phyloP scores from a whole-genome alignment of 2,329 filamentous ascomycete genomes.

The Aspergillus carbonarius region DNA sequence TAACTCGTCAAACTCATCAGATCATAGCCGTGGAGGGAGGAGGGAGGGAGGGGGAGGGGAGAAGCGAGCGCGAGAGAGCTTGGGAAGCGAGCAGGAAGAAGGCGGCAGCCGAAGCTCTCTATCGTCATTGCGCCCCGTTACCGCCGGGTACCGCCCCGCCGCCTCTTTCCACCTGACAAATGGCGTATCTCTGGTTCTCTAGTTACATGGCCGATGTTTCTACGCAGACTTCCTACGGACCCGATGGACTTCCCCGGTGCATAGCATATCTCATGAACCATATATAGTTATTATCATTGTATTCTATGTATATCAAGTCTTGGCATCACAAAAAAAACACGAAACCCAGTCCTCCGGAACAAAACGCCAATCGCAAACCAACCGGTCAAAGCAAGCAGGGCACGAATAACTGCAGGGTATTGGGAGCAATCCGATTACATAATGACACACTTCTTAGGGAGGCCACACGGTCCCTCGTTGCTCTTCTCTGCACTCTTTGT shows the following conservation, averaged over 20 bases:
- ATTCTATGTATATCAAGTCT: conserved; percentile 5
- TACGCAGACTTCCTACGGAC: too few species aligned
- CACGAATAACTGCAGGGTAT: conserved; percentile 11
- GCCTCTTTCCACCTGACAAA: not conserved
- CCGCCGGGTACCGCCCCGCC: conserved; percentile 7
- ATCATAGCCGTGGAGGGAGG: not conserved
- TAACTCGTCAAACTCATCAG: not conserved
- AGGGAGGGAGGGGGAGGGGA: not conserved
- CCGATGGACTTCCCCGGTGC: too few species aligned
- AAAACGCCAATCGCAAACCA: conserved; percentile 12
- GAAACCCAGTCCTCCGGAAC: conserved; percentile 5
- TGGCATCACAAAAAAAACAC: conserved; percentile 4
- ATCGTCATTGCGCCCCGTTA: conserved; percentile 23
- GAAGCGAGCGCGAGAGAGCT: conserved; percentile 5
- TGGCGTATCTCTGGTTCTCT: conserved; percentile 4
- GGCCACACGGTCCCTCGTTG: conserved; percentile 67
- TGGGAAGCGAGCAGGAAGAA: conserved; percentile 6
- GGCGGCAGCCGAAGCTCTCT: conserved; percentile 24
- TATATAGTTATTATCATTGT: conserved; percentile 2
- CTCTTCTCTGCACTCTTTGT: conserved; percentile 49
- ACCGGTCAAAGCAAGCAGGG: conserved; percentile 11
- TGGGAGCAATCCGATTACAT: conserved; percentile 45
- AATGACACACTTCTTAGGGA: conserved; percentile 72
- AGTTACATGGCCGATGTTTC: not conserved
- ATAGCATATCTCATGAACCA: not conserved